Evolutionary conservation across 2,329 filamentous ascomycete genomes (phyloP).

Genomic region (Malbranchea zuffiana): DNA sequence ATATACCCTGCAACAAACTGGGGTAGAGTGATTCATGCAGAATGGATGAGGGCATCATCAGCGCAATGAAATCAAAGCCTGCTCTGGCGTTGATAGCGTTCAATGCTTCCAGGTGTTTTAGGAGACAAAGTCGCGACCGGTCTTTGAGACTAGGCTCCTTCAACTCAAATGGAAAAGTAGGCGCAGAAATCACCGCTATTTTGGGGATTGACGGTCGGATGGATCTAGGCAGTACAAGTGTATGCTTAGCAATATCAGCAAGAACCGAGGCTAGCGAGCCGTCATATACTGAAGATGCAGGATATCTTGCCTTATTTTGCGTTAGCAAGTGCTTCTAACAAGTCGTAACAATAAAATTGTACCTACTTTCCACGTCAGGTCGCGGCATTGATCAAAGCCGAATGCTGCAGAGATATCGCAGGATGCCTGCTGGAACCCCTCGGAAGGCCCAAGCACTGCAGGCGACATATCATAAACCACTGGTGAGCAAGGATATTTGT

Average conservation of each 20-base stretch:
- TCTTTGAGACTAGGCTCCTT: slow-evolving; percentile 1
- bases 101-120: slow-evolving; percentile 1
- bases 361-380: slow-evolving; percentile 12
- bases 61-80: slow-evolving; percentile 10
- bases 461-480: slow-evolving; percentile 11
- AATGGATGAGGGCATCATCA: slow-evolving; percentile 12
- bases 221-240: not conserved
- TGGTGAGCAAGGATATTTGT: slow-evolving; percentile 4
- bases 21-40: slow-evolving; percentile 7
- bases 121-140: slow-evolving; percentile 8
- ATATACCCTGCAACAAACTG: slow-evolving; percentile 8
- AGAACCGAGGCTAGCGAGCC: slow-evolving; percentile 3
- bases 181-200: slow-evolving; percentile 10
- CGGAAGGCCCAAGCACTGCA: slow-evolving; percentile 11
- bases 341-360: not conserved
- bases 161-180: slow-evolving; percentile 8
- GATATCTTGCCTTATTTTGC: slow-evolving; percentile 5
- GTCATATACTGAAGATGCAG: slow-evolving; percentile 7
- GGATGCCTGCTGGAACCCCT: slow-evolving; percentile 11
- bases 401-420: slow-evolving; percentile 11
- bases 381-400: slow-evolving; percentile 9
- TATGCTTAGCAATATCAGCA: slow-evolving; percentile 1
- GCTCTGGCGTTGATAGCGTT: not conserved
- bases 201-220: slow-evolving; percentile 5
- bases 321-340: not conserved